Evolutionary conservation across 495 filamentous ascomycete species (phyloP).

Genomic region (Hypoxylon intermedium): DNA sequence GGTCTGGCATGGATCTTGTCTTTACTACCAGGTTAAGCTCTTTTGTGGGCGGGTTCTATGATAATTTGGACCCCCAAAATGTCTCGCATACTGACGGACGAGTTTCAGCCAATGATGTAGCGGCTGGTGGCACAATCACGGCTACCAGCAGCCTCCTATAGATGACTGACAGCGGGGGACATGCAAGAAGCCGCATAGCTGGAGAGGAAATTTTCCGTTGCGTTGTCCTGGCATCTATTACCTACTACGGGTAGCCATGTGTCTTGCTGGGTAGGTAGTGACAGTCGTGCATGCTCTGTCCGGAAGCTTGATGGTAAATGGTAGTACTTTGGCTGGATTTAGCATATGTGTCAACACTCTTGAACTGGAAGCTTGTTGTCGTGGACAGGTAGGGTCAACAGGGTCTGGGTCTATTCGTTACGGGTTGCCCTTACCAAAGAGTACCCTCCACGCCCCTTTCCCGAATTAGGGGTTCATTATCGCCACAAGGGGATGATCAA

Average conservation of each 20-base stretch:
- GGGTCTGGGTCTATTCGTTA: slow-evolving; percentile 19
- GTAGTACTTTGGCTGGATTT: slow-evolving; percentile 6
- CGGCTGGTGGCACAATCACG: slow-evolving; percentile 32
- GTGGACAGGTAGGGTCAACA: not conserved
- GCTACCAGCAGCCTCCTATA: slow-evolving; percentile 36
- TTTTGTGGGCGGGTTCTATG: slow-evolving; percentile 5
- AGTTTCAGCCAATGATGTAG: slow-evolving; percentile 38
- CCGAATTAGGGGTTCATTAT: not conserved
- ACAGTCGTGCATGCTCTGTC: slow-evolving; percentile 9
- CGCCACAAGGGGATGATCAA: slow-evolving; percentile 2
- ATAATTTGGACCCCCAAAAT: slow-evolving; percentile 31
- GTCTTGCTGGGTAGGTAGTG: slow-evolving; percentile 26
- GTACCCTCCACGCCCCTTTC: not conserved
- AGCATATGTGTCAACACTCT: not conserved
- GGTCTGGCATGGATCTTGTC: too few relatives aligned
- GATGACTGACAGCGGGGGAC: slow-evolving; percentile 43
- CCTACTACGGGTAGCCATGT: slow-evolving; percentile 18
- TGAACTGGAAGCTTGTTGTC: not conserved
- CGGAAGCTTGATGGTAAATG: slow-evolving; percentile 26
- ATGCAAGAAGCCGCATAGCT: slow-evolving; percentile 38
- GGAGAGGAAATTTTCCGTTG: slow-evolving; percentile 40
- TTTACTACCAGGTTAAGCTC: not conserved
- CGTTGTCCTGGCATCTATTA: slow-evolving; percentile 17
- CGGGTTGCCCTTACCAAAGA: slow-evolving; percentile 14
- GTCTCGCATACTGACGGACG: slow-evolving; percentile 32